Evolutionary conservation across 2,329 filamentous ascomycete species (phyloP), one percentile per base, ranked within the genome.

Genomic region (Colletotrichum aenigma): DNA sequence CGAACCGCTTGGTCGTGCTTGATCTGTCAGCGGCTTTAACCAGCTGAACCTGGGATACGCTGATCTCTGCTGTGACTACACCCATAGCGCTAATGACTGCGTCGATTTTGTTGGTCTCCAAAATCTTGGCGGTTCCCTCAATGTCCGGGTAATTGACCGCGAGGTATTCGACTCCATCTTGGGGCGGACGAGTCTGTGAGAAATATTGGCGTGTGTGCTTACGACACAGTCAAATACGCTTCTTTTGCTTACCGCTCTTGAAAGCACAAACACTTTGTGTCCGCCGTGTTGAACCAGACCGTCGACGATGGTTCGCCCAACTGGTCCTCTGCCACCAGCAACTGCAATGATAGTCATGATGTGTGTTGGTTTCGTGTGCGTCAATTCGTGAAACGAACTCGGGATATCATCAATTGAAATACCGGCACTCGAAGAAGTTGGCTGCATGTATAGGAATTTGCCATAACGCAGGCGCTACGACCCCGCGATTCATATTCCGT

Each of bases 271-370:
- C 6, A 88, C 81, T 18, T 85, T 72, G 74, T 86, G 83, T 60
- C 84, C 82, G 56, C 71, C 81, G 16, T 76, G 80, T 28, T 78
- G 81, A 18, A 77, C 76, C 15, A 89, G 74, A 16, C 81, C 84
- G 13, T 89, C 87, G n/a, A 89, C 85, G 52, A 90, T 83, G 1
- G 86, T 84, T n/a, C 83, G 84, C 16, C 88, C 88, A 3, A 89
- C 80, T 12, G 81, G 81, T n/a, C 87, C 87, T 2, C 84, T 85
- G 6, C 88, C 88, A 58, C 88, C 88, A 13, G 86, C 85, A 21
- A 89, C 84, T 61, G 86, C 88, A 52, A 89, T 80, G 16, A 85
- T 79, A 13, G 48, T 21, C 74, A 76, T 75, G 7, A 24, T 66
- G 18, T 8, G 2, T 61, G 16, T 0, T 18, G 28, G 1, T 16